phyloP scores from a whole-genome alignment of 768 basidiomycete species.

The Tephrocybe rancida region DNA sequence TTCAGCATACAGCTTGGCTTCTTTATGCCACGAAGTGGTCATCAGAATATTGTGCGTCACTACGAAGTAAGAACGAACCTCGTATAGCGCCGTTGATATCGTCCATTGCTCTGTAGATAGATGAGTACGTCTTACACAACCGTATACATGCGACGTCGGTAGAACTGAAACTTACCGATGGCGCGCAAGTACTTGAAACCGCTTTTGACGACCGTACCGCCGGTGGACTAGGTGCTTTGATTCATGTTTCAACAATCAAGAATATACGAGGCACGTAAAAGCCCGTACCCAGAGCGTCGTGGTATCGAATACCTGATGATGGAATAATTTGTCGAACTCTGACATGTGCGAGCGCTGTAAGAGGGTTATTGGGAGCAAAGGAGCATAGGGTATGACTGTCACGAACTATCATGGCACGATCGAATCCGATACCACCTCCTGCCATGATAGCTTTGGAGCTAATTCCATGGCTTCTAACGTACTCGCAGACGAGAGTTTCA shows the following conservation, averaged over 20 bases:
- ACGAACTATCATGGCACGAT: conserved; percentile 10
- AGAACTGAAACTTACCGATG: not conserved
- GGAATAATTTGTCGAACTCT: conserved; percentile 1
- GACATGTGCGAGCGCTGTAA: conserved; percentile 2
- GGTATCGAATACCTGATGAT: conserved; percentile 3
- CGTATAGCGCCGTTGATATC: conserved; percentile 1
- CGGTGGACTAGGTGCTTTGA: not conserved
- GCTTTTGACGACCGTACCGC: not conserved
- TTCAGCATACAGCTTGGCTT: not conserved
- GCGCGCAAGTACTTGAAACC: not conserved
- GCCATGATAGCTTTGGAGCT: conserved; percentile 6
- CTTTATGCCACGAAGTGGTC: no score
- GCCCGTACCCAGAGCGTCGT: conserved; percentile 4
- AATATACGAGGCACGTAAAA: not conserved
- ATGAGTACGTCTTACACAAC: not conserved
- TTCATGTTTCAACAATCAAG: not conserved
- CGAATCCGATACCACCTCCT: not conserved
- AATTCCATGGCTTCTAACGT: conserved; percentile 1
- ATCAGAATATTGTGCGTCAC: no score
- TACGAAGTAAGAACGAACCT: not conserved
- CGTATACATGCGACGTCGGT: not conserved
- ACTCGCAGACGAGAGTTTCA: conserved; percentile 2
- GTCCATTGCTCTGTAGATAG: conserved; percentile 3
- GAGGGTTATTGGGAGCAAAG: not conserved
- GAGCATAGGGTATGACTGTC: not conserved